A percentile compares a stretch with the other conserved stretches of the same genome.
phyloP scores from a whole-genome alignment of 192 early-diverging fungal genomes.

The Backusella tarrabulga region DNA sequence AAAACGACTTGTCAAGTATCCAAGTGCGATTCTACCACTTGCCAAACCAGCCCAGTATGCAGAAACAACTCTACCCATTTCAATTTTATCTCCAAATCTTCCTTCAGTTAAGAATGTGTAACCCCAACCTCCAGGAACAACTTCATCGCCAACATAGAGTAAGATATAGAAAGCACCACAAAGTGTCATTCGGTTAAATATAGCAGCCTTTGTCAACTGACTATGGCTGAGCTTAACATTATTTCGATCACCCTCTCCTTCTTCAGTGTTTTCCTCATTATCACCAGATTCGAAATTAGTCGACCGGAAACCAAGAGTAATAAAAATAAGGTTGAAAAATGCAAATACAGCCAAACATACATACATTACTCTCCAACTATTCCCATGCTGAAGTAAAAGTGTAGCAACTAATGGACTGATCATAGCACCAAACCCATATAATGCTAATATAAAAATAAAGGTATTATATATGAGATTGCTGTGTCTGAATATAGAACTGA shows the following conservation, averaged over 20 bases:
- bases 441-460: conserved; percentile 13
- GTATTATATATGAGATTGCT: not conserved
- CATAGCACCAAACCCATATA: conserved; percentile 32
- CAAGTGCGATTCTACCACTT: conserved; percentile 24
- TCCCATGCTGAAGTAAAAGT: conserved; percentile 5
- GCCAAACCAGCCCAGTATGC: conserved; percentile 33
- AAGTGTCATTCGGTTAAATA: conserved; percentile 22
- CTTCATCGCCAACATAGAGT: conserved; percentile 30
- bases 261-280: not conserved
- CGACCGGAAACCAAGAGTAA: conserved; percentile 13
- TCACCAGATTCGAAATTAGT: not conserved
- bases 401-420: conserved; percentile 31
- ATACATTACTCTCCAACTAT: conserved; percentile 24
- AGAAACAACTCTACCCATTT: conserved; percentile 20
- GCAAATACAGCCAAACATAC: conserved; percentile 18
- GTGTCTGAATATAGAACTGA: not conserved
- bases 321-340: conserved; percentile 18
- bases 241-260: not conserved
- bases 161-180: conserved; percentile 26
- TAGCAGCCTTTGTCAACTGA: conserved; percentile 6
- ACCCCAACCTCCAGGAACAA: conserved; percentile 26
- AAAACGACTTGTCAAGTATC: conserved; percentile 20
- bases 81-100: conserved; percentile 15
- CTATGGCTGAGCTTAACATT: not conserved
- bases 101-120: conserved; percentile 28